Evolutionary conservation across 2,329 filamentous ascomycete genomes (phyloP).

Genomic region (Thielaviopsis musarum): DNA sequence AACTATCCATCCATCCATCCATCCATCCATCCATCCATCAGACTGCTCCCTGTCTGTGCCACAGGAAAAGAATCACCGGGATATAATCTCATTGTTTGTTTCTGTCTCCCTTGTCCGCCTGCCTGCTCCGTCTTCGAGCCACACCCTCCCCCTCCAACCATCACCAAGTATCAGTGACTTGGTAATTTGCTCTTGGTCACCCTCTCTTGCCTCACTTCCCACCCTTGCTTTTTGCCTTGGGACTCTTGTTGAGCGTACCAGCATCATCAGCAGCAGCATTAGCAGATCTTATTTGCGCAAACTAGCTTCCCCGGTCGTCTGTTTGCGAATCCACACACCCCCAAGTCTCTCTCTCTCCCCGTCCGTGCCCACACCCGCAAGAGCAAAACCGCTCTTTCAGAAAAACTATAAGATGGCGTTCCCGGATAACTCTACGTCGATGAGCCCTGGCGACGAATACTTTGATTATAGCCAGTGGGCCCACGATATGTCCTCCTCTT

Average conservation of each 20-base stretch:
- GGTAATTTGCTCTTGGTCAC: not conserved
- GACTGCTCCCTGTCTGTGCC: not conserved
- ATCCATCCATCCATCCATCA: not conserved
- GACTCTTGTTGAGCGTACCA: not conserved
- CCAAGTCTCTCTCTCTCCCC: not conserved
- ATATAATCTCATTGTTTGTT: not conserved
- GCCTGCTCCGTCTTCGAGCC: slow-evolving; percentile 2
- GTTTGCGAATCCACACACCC: not conserved
- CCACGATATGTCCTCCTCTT: not conserved
- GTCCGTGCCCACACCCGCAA: not conserved
- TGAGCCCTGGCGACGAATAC: not conserved
- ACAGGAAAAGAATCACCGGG: not conserved
- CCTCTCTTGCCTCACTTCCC: not conserved
- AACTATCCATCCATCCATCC: not conserved
- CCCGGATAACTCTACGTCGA: not conserved
- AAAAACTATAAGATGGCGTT: slow-evolving; percentile 3
- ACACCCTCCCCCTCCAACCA: not conserved
- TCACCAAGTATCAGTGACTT: not conserved
- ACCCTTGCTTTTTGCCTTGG: not conserved
- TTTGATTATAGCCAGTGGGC: slow-evolving; percentile 1
- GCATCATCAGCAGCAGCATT: too few species aligned
- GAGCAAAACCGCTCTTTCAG: not conserved
- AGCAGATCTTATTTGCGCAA: too few species aligned
- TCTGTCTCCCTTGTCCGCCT: not conserved
- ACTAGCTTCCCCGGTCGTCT: too few species aligned